A percentile compares a stretch with the other conserved stretches of the same genome.
Conservation (phyloP, 2,329 filamentous ascomycete species). For the Endoconidiophora laricicola region DNA sequence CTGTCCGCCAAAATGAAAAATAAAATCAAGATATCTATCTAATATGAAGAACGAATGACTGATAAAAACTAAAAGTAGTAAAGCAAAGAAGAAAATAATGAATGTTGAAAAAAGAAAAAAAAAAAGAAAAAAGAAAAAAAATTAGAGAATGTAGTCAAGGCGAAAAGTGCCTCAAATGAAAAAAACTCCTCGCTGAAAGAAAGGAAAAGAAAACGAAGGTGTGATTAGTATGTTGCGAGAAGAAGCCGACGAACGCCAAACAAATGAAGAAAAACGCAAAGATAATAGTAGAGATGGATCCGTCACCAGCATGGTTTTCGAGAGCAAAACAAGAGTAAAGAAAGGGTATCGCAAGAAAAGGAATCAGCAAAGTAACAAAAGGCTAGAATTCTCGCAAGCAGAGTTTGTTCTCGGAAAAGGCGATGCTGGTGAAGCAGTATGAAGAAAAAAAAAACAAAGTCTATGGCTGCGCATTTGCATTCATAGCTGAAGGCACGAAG, state of each 20-base stretch:
- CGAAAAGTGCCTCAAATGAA: not conserved
- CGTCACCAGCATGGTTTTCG: no score
- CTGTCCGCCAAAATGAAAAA: not conserved
- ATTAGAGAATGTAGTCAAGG: not conserved
- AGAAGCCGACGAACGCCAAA: not conserved
- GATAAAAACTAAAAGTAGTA: not conserved
- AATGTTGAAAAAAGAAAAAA: not conserved
- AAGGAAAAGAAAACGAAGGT: slow-evolving; percentile 2
- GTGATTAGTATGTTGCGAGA: not conserved
- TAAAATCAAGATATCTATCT: not conserved
- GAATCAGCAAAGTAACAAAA: not conserved
- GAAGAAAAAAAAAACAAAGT: not conserved
- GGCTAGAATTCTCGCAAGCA: no score
- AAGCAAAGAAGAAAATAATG: not conserved
- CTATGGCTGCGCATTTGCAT: not conserved
- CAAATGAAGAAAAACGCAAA: not conserved
- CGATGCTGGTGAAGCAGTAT: not conserved
- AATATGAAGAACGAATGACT: not conserved
- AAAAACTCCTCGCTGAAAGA: slow-evolving; percentile 12
- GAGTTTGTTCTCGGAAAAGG: not conserved
- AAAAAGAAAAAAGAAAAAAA: slow-evolving; percentile 1
- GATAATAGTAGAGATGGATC: no score
- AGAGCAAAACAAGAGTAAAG: not conserved
- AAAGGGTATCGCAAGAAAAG: not conserved
- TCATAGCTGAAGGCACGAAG: not conserved